Percentiles rank a stretch among this genome's conserved stretches.
phyloP scores from a whole-genome alignment of 225 moss, liverwort and hornwort species.

The Bryum argenteum region DNA sequence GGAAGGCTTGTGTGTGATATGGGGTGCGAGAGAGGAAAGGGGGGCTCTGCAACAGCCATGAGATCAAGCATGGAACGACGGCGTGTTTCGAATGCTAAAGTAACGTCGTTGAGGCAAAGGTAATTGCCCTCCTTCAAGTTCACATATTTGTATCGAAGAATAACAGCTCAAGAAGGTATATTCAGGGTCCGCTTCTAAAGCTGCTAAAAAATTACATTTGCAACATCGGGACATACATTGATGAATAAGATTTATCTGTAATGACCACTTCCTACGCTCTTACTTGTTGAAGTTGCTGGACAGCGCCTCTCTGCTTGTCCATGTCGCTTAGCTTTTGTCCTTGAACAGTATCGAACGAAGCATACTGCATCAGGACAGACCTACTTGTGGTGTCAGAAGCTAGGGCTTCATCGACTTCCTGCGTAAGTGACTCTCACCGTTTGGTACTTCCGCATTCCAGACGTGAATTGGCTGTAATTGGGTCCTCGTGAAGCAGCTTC shows the following conservation, averaged over 20 bases:
- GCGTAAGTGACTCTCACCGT: constrained; percentile 18
- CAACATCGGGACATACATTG: constrained; percentile 1
- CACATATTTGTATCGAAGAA: constrained; percentile 2
- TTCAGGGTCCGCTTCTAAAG: constrained; percentile 10
- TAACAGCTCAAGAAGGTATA: constrained; percentile 24
- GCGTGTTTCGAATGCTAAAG: constrained; percentile 79
- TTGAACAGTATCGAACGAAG: constrained; percentile 14
- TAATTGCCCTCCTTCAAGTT: constrained; percentile 30
- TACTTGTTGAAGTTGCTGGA: constrained; percentile 21
- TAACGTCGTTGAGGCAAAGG: constrained; percentile 79
- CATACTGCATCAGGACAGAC: constrained; percentile 23
- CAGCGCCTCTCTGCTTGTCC: constrained; percentile 21
- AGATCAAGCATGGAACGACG: constrained; percentile 86
- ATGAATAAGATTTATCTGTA: background rate
- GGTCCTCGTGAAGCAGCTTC: constrained; percentile 17
- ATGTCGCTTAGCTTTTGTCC: constrained; percentile 13
- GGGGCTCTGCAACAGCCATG: constrained; percentile 52
- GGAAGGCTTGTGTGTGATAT: constrained; percentile 35
- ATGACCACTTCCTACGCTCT: constrained; percentile 5
- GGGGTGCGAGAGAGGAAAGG: constrained; percentile 68
- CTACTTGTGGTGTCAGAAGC: constrained; percentile 14
- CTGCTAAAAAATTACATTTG: background rate
- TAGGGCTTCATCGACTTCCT: constrained; percentile 23
- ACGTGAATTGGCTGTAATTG: constrained; percentile 19
- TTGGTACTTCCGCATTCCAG: constrained; percentile 14